Conservation (phyloP, 2,329 filamentous ascomycete genomes). For the Claviceps monticola region DNA sequence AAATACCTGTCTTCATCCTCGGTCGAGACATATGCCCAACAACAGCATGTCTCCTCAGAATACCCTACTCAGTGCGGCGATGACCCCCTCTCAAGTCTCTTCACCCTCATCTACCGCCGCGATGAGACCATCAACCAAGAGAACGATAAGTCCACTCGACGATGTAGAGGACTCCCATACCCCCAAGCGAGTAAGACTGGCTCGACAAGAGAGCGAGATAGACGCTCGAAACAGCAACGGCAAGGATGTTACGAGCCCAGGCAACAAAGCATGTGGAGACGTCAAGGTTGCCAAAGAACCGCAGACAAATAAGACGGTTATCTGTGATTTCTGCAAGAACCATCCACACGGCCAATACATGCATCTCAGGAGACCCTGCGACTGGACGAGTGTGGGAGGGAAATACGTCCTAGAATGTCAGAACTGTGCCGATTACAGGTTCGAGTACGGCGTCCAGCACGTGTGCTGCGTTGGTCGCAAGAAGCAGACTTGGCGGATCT, state of each 20-base stretch:
- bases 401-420: conserved; percentile 11
- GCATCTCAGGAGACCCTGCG: conserved; percentile 5
- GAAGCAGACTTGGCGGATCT: conserved; percentile 6
- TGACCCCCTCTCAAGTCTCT: no score
- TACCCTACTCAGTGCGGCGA: no score
- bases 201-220: no score
- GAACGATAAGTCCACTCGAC: no score
- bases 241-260: background rate
- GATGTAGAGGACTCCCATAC: no score
- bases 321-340: conserved; percentile 9
- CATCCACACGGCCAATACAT: conserved; percentile 4
- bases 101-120: no score
- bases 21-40: no score
- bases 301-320: background rate
- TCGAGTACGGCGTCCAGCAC: background rate
- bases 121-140: no score
- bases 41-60: no score
- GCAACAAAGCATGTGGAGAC: background rate
- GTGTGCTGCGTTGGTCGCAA: conserved; percentile 6
- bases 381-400: conserved; percentile 4
- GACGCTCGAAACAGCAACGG: background rate
- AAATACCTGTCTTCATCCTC: no score
- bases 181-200: no score
- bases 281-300: background rate
- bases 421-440: conserved; percentile 14